A percentile compares a stretch with the other conserved stretches of the same genome.
phyloP scores from a whole-genome alignment of 495 filamentous ascomycete genomes.

The Thozetella sp. region DNA sequence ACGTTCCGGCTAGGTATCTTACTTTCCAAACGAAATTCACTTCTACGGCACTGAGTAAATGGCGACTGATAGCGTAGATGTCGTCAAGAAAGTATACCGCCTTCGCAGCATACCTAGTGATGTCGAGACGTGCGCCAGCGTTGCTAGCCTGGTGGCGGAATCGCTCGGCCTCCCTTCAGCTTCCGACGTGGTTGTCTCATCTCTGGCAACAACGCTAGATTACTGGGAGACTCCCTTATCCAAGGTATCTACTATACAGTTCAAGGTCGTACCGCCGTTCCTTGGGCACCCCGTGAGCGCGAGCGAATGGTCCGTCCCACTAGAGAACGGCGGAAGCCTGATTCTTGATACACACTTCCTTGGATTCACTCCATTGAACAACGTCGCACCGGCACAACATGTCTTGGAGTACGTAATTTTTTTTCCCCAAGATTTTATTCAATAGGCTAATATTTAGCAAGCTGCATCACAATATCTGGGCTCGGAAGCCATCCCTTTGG shows the following conservation, averaged over 20 bases:
- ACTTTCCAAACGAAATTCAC: too few species aligned
- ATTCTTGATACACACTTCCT: not conserved
- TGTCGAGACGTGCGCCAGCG: not conserved
- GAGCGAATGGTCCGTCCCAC: not conserved
- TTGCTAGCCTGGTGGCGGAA: not conserved
- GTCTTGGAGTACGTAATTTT: not conserved
- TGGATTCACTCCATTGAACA: not conserved
- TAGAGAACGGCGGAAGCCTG: not conserved
- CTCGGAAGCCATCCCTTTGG: constrained; percentile 22
- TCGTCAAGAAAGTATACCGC: not conserved
- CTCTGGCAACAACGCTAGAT: not conserved
- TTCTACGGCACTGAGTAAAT: too few species aligned
- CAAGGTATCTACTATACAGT: not conserved
- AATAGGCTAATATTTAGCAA: not conserved
- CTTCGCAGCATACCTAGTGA: not conserved
- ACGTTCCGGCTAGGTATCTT: too few species aligned
- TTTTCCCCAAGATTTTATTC: not conserved
- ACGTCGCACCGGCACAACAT: not conserved
- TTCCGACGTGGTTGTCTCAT: not conserved
- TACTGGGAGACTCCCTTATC: not conserved
- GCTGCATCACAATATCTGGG: constrained; percentile 21
- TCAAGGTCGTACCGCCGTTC: not conserved
- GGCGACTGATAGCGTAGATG: too few species aligned
- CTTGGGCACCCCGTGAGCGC: not conserved
- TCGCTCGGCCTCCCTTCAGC: not conserved